Percentiles rank a stretch among this genome's conserved stretches.
phyloP scores from a whole-genome alignment of 1,139 yeast genomes.

The Suhomyces bribrorum region DNA sequence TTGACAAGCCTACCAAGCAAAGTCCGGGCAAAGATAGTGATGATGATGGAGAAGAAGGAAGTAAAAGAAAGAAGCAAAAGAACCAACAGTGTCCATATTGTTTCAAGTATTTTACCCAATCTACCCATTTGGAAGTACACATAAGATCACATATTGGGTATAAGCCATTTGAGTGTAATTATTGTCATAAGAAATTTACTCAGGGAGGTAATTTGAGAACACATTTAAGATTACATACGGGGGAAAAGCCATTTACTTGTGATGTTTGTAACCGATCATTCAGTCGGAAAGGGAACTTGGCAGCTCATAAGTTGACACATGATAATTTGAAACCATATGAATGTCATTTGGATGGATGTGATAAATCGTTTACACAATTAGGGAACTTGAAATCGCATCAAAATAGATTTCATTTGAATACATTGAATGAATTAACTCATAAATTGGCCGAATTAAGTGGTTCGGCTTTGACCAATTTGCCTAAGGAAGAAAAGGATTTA shows the following conservation, averaged over 20 bases:
- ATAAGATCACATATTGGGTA: conserved; percentile 75
- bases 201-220: conserved; percentile 93
- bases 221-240: conserved; percentile 85
- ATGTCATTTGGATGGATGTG: conserved; percentile 80
- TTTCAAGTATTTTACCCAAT: conserved; percentile 66
- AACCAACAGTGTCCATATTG: conserved; percentile 71
- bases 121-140: conserved; percentile 79
- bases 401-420: conserved; percentile 77
- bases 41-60: conserved; percentile 20
- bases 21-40: conserved; percentile 18
- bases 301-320: conserved; percentile 83
- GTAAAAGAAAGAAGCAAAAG: conserved; percentile 44
- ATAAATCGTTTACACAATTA: conserved; percentile 83
- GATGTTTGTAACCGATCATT: conserved; percentile 71
- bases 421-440: conserved; percentile 64
- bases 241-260: conserved; percentile 85
- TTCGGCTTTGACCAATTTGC: conserved; percentile 48
- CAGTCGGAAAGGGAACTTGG: conserved; percentile 86
- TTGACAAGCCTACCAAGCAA: conserved; percentile 60
- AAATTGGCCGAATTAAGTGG: conserved; percentile 60
- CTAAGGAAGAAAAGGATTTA: conserved; percentile 65
- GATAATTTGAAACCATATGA: conserved; percentile 74
- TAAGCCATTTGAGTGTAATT: conserved; percentile 77
- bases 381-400: conserved; percentile 95
- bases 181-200: conserved; percentile 79